Base-by-base conservation (phyloP, 2,329 filamentous ascomycete species). In the Nemania sp. region DNA sequence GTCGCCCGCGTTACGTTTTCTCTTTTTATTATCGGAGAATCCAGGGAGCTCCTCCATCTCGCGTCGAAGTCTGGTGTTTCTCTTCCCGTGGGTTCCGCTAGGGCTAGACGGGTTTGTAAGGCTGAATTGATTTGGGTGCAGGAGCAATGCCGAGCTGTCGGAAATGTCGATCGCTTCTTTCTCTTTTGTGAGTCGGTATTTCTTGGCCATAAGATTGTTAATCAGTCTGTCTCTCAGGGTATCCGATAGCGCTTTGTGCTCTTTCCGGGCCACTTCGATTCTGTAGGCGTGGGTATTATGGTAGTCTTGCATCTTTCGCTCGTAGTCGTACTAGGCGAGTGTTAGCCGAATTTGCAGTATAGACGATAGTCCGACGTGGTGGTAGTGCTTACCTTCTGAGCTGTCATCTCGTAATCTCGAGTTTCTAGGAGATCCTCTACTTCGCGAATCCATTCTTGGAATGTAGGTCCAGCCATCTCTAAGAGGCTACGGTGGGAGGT, bases 341-440 rank as follows among this genome's bases (percentile, higher is more conserved):
- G 75, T 78, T 59, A 76, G 72, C 47, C 56, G 58, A 68, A 47
- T 64, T 61, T 47, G 24, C 57, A n/a, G 41, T 5, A 24, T 26
- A 51, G 29, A 35, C 8, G 20, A 5, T 10, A 22, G 13, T 18
- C 7, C 29, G n/a, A 29, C 22, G 11, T 11, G 26, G 64, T 24
- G 24, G 41, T 66, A 45, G 51, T 22, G 32, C 67, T 79, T 85
- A 97, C 96, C 86, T 92, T 91, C 72, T 97, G 88, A 76, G 91
- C 88, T 6, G 92, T 90, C 77, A 98, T 82, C 74, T 94, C 90
- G 71, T 92, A 90, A 82, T 99, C 96, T 73, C 93, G 89, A 76
- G 93, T 88, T 80, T 98, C 94, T 72, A 97, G 90, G 7, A 93
- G 87, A 79, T 97, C 91, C 77, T 98, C 97, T 62, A 98, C 88